Conservation (phyloP, 2,329 filamentous ascomycete species). For the Orbilia quercus region DNA sequence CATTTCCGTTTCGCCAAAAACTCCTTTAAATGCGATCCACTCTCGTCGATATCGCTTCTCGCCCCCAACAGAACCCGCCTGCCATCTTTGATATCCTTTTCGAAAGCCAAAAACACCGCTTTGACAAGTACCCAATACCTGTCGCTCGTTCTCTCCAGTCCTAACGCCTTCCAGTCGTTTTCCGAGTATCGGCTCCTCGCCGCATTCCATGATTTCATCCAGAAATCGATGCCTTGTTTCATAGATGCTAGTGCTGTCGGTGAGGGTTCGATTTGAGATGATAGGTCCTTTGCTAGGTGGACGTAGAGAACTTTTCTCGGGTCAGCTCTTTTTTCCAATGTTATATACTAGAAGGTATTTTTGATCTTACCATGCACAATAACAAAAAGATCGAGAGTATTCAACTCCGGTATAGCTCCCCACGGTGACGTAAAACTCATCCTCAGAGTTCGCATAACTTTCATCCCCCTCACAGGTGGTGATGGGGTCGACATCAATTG, state of each 20-base stretch:
- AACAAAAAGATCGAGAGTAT: constrained; percentile 42
- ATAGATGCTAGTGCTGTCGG: constrained; percentile 27
- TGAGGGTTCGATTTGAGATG: constrained; percentile 40
- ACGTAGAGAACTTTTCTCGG: constrained; percentile 34
- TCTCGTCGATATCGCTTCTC: constrained; percentile 47
- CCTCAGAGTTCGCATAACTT: constrained; percentile 36
- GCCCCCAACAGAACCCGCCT: constrained; percentile 22
- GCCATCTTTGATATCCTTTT: constrained; percentile 48
- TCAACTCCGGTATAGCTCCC: constrained; percentile 31
- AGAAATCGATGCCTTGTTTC: constrained; percentile 46
- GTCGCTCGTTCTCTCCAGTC: constrained; percentile 49
- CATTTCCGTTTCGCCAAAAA: constrained; percentile 54
- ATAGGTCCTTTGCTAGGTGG: constrained; percentile 27
- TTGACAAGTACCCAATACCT: constrained; percentile 52
- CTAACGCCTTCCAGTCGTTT: constrained; percentile 40
- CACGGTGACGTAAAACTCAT: constrained; percentile 32
- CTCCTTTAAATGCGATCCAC: constrained; percentile 53
- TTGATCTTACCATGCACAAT: constrained; percentile 38
- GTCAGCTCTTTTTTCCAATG: background rate
- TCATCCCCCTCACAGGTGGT: constrained; percentile 36
- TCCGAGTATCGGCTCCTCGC: constrained; percentile 26
- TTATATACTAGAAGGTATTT: background rate
- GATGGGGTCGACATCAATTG: constrained; percentile 35
- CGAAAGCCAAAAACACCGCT: constrained; percentile 50
- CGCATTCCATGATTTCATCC: constrained; percentile 49